Evolutionary conservation across 2,329 filamentous ascomycete genomes (phyloP).

Genomic region (Nothomitra cinnamomea): DNA sequence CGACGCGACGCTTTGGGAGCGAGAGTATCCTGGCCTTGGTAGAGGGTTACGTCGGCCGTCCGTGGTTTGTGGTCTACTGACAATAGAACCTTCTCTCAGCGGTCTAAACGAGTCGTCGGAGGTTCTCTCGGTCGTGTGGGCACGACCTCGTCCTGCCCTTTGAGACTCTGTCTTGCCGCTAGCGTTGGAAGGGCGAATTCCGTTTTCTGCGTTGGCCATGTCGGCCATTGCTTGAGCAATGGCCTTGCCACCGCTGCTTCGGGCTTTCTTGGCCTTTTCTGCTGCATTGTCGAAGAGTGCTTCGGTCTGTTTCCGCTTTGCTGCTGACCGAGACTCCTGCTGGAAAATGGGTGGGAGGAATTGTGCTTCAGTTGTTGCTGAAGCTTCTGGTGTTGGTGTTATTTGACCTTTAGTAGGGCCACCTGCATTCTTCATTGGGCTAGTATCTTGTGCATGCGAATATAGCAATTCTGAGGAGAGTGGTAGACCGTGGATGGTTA

Average conservation of each 20-base stretch:
- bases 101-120: not conserved
- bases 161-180: constrained; percentile 12
- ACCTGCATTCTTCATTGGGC: not conserved
- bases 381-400: not conserved
- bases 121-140: not conserved
- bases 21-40: not conserved
- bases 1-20: not conserved
- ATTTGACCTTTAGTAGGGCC: not conserved
- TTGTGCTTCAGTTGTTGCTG: constrained; percentile 3
- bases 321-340: not conserved
- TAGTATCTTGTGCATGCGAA: not conserved
- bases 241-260: constrained; percentile 25
- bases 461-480: constrained; percentile 4
- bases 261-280: constrained; percentile 25
- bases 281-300: constrained; percentile 31
- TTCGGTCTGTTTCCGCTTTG: constrained; percentile 25
- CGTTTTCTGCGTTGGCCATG: not conserved
- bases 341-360: not conserved
- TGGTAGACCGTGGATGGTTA: not conserved
- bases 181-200: constrained; percentile 7
- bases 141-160: constrained; percentile 13
- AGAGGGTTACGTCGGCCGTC: not conserved
- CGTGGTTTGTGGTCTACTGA: not conserved
- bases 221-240: constrained; percentile 23
- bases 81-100: not conserved